Conservation (phyloP, 2,329 filamentous ascomycete species). For the Epichloe sylvatica region DNA sequence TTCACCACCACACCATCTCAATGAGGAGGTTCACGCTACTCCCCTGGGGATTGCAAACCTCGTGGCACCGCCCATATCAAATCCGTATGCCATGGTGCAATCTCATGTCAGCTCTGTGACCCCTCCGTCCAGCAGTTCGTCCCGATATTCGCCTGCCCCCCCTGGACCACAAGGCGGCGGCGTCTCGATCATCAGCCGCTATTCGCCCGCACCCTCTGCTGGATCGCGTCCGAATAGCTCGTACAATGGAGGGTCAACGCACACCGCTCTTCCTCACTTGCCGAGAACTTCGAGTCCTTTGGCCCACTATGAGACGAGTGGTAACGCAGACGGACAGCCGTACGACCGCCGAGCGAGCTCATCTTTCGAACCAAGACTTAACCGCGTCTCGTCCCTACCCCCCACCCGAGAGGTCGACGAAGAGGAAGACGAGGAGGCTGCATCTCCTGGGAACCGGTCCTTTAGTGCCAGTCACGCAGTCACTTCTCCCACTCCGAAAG, state of each 20-base stretch:
- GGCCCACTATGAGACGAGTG: slow-evolving; percentile 46
- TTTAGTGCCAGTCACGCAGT: slow-evolving; percentile 13
- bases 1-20: slow-evolving; percentile 10
- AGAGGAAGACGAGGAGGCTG: slow-evolving; percentile 26
- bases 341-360: slow-evolving; percentile 37
- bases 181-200: slow-evolving; percentile 31
- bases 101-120: slow-evolving; percentile 20
- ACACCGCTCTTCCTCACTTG: slow-evolving; percentile 40
- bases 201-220: slow-evolving; percentile 34
- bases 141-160: slow-evolving; percentile 51
- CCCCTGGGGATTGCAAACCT: slow-evolving; percentile 24
- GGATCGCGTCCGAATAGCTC: slow-evolving; percentile 28
- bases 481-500: slow-evolving; percentile 9
- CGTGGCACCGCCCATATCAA: slow-evolving; percentile 38
- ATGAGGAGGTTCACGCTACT: slow-evolving; percentile 6
- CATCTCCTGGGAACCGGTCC: slow-evolving; percentile 11
- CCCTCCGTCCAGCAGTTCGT: slow-evolving; percentile 21
- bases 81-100: slow-evolving; percentile 38
- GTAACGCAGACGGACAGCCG: slow-evolving; percentile 28
- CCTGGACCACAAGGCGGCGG: slow-evolving; percentile 23
- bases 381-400: slow-evolving; percentile 43
- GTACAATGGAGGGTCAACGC: slow-evolving; percentile 23
- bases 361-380: slow-evolving; percentile 40
- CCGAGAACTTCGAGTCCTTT: slow-evolving; percentile 53
- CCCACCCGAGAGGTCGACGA: slow-evolving; percentile 50